phyloP scores from a whole-genome alignment of 2,329 filamentous ascomycete species.

The Ophiostoma novo-ulmi region DNA sequence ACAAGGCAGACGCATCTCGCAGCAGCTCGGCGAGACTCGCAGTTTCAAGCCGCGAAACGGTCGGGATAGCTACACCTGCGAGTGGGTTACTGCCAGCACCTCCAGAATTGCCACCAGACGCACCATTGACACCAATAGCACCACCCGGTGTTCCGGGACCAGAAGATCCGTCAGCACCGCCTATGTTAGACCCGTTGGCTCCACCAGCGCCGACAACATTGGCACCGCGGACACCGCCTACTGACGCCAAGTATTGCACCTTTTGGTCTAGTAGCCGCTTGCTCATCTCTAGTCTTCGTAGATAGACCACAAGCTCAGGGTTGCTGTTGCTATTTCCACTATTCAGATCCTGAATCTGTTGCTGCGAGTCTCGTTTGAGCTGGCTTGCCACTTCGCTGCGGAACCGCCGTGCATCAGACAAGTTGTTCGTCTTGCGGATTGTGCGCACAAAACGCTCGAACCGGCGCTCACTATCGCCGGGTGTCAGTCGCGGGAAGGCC shows the following conservation, averaged over 20 bases:
- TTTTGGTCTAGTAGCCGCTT: constrained; percentile 86
- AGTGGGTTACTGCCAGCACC: constrained; percentile 25
- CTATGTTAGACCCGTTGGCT: not conserved
- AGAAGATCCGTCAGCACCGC: constrained; percentile 4
- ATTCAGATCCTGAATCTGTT: constrained; percentile 44
- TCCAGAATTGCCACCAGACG: constrained; percentile 22
- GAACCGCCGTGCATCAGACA: constrained; percentile 89
- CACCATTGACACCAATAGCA: not conserved
- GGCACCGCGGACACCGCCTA: not conserved
- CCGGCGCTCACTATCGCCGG: constrained; percentile 80
- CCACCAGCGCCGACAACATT: not conserved
- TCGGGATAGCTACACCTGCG: constrained; percentile 27
- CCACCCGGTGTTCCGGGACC: constrained; percentile 9
- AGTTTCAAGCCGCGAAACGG: constrained; percentile 63
- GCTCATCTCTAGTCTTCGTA: constrained; percentile 85
- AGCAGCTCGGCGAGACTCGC: constrained; percentile 79
- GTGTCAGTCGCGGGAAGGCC: constrained; percentile 69
- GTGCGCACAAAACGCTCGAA: constrained; percentile 93
- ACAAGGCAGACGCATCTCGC: constrained; percentile 81
- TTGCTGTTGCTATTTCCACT: constrained; percentile 34
- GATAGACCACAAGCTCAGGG: constrained; percentile 71
- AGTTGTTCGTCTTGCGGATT: constrained; percentile 80
- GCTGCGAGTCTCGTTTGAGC: constrained; percentile 73
- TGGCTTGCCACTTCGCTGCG: constrained; percentile 90
- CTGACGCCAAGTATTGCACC: constrained; percentile 70